Base-by-base conservation (phyloP, 441 rosid species). In the Capsella rubella region DNA sequence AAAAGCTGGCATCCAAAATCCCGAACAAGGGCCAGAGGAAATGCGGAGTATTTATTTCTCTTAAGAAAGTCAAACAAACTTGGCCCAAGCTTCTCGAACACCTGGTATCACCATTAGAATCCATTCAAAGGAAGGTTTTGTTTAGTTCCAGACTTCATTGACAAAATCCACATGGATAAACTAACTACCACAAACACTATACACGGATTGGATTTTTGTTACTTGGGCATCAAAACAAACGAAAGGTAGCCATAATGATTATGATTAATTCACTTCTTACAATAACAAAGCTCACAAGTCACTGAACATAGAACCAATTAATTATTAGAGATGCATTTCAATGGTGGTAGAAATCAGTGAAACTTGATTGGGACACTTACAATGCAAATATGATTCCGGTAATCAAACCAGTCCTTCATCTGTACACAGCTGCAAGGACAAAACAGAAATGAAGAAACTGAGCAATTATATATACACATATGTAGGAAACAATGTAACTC, bases 41-140 rank as follows among this genome's bases (percentile, higher is more conserved):
- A 92, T 80, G 95, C 88, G 81, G 83, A 82, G 90, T 88, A 90
- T 85, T 84, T 92, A 85, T 92, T 90, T 87, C 87, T 89, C 93
- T 85, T 87, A 81, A 92, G 92, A 87, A 86, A 83, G 90, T 92
- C 97, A 87, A 81, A 92, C 81, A 92, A 87, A 86, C 97, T 92
- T 81, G 97, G 96, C 75, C 97, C 96, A 90, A 92, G 97, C 96
- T 82, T 90, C 96, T 92, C 97, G 83, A 89, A 92, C 72, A 90
- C 97, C 97, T 92, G 96, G 75, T 84, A 79, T 86, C 84, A 90
- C 84, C 94, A 90, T 84, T 84, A 79, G 80, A 86, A 88, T 80
- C 80, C 86, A 89, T 92, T 76, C 86, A 86, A 75, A 82, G 65
- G 76, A 86, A 87, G 87, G 83, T 81, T 84, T 52, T 63, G 85